Evolutionary conservation across 2,329 filamentous ascomycete species (phyloP).

Genomic region (Aspergillus neoniger): DNA sequence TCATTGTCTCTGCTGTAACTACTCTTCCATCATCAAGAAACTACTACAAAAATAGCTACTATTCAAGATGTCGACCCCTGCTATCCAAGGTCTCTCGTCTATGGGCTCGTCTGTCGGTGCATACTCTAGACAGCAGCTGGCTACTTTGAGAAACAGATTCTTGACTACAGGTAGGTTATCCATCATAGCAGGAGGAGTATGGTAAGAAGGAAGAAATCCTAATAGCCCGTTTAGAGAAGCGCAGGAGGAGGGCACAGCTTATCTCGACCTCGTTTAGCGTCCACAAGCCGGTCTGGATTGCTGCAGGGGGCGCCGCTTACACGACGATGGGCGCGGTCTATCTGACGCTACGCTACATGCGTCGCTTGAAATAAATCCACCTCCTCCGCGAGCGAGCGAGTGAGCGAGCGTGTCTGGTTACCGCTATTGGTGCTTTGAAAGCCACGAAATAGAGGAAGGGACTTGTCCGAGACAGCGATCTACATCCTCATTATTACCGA

Average conservation of each 20-base stretch:
- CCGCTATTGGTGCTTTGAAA: neutral
- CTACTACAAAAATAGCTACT: neutral
- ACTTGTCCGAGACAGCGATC: slow-evolving; percentile 7
- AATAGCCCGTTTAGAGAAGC: slow-evolving; percentile 26
- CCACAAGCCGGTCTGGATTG: slow-evolving; percentile 37
- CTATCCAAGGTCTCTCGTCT: slow-evolving; percentile 24
- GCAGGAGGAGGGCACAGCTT: slow-evolving; percentile 29
- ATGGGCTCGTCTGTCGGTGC: slow-evolving; percentile 20
- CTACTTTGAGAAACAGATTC: slow-evolving; percentile 22
- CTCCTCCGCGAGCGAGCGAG: neutral
- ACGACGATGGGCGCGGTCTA: slow-evolving; percentile 35
- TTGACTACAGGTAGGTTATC: slow-evolving; percentile 22
- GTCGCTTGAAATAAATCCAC: slow-evolving; percentile 21
- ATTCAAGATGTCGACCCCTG: slow-evolving; percentile 24
- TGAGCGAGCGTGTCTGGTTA: neutral
- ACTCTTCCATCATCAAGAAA: neutral
- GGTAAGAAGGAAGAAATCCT: neutral
- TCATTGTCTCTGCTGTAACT: neutral
- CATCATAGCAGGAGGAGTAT: neutral
- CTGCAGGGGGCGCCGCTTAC: slow-evolving; percentile 34
- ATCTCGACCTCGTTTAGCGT: slow-evolving; percentile 34
- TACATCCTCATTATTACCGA: neutral
- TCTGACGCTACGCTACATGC: slow-evolving; percentile 35
- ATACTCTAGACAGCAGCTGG: slow-evolving; percentile 22
- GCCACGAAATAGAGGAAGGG: slow-evolving; percentile 2